phyloP scores from a whole-genome alignment of 257 asterid genomes.

The Solanum lignicaule region DNA sequence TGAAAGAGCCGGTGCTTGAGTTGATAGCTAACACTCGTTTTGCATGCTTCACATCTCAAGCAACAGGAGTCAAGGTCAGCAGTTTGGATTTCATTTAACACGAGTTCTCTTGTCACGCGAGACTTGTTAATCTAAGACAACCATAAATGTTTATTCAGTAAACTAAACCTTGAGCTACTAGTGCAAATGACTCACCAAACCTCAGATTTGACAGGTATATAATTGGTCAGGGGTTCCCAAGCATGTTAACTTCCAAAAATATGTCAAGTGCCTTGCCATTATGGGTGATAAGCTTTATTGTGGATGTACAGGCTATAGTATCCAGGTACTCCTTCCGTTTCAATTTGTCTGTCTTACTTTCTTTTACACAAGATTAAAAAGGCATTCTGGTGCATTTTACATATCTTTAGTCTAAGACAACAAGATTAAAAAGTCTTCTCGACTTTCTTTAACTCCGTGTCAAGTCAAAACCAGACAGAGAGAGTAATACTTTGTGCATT shows the following conservation, averaged over 20 bases:
- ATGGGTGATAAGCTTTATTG: constrained; percentile 60
- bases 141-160: not conserved
- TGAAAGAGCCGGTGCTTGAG: constrained; percentile 51
- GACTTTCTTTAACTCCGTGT: not conserved
- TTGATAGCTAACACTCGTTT: constrained; percentile 43
- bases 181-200: not conserved
- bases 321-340: constrained; percentile 37
- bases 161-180: not conserved
- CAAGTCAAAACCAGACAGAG: not conserved
- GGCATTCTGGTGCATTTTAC: not conserved
- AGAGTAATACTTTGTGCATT: not conserved
- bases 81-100: not conserved
- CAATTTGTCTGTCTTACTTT: not conserved
- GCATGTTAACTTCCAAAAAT: constrained; percentile 54
- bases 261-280: constrained; percentile 47
- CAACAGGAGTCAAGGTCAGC: constrained; percentile 62
- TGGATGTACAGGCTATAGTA: constrained; percentile 57
- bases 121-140: not conserved
- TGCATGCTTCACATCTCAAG: constrained; percentile 62
- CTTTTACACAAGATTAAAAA: too few species aligned
- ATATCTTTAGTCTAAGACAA: not conserved
- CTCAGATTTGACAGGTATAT: constrained; percentile 38
- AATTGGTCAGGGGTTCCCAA: constrained; percentile 61
- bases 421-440: not conserved
- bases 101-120: not conserved